A percentile compares a stretch with the other conserved stretches of the same genome.
Evolutionary conservation across 257 asterid genomes (phyloP).

Genomic region (Penstemon barbatus): DNA sequence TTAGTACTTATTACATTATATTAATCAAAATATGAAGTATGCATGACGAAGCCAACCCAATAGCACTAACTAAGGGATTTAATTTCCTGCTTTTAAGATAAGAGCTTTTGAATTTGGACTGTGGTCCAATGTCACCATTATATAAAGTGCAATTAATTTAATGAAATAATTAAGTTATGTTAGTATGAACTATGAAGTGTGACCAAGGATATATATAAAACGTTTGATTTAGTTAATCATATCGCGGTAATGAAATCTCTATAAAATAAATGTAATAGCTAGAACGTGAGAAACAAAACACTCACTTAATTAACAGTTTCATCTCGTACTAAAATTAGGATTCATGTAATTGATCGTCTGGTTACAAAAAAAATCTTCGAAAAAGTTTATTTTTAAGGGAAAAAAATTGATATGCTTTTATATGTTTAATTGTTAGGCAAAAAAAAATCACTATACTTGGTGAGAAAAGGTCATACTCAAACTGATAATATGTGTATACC

Average conservation of each 20-base stretch:
- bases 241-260: slow-evolving; percentile 25
- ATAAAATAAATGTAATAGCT: not conserved
- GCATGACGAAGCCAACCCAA: slow-evolving; percentile 56
- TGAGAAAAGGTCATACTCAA: too few relatives aligned
- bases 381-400: too few relatives aligned
- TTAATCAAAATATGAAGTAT: slow-evolving; percentile 25
- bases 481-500: too few relatives aligned
- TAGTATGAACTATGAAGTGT: slow-evolving; percentile 25
- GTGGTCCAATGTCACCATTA: slow-evolving; percentile 41
- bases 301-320: too few relatives aligned
- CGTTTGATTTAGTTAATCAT: slow-evolving; percentile 20
- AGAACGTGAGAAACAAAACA: too few relatives aligned
- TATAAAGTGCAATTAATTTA: slow-evolving; percentile 25
- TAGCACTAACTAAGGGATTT: slow-evolving; percentile 47
- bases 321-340: too few relatives aligned
- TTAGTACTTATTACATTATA: not conserved
- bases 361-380: too few relatives aligned
- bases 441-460: too few relatives aligned
- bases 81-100: slow-evolving; percentile 33
- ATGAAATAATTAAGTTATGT: not conserved
- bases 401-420: too few relatives aligned
- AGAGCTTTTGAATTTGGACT: slow-evolving; percentile 23
- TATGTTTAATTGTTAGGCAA: too few relatives aligned
- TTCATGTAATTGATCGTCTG: too few relatives aligned
- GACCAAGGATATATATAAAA: slow-evolving; percentile 17